These are phyloP conservation scores for Blastobotrys illinoisensis DNA, from an alignment of 1,139 yeast genomes.

Conservation along the genomic window DNA sequence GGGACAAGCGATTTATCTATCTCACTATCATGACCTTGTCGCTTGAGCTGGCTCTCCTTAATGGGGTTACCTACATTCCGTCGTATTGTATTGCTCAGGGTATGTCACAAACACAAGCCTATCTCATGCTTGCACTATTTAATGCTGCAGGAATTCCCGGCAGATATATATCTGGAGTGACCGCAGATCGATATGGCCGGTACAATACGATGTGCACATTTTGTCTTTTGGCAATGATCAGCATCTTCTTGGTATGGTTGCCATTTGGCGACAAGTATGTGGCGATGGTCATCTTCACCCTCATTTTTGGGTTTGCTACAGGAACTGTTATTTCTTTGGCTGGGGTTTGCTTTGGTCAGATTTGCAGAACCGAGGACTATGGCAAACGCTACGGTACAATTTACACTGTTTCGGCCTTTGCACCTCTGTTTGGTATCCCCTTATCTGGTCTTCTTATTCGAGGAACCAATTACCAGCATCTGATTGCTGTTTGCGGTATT, in stretches of 20 bases:
- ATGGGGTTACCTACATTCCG: conserved; percentile 49
- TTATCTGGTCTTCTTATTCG: conserved; percentile 47
- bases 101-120: conserved; percentile 45
- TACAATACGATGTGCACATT: conserved; percentile 49
- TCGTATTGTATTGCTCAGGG: conserved; percentile 53
- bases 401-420: conserved; percentile 42
- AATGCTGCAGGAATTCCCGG: conserved; percentile 60
- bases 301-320: conserved; percentile 47
- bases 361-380: conserved; percentile 44
- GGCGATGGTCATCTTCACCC: conserved; percentile 44
- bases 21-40: conserved; percentile 42
- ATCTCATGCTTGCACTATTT: conserved; percentile 43
- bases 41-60: conserved; percentile 52
- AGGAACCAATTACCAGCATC: conserved; percentile 33
- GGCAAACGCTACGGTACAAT: conserved; percentile 47
- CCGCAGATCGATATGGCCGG: conserved; percentile 53
- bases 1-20: conserved; percentile 38
- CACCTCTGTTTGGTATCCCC: conserved; percentile 45
- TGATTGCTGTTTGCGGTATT: conserved; percentile 38
- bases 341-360: conserved; percentile 50
- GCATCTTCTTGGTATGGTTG: conserved; percentile 44
- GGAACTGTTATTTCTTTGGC: conserved; percentile 46
- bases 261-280: conserved; percentile 43
- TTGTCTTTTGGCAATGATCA: conserved; percentile 39
- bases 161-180: conserved; percentile 48